Evolutionary conservation across 2,329 filamentous ascomycete species (phyloP).

Genomic region (Aspergillus persii): DNA sequence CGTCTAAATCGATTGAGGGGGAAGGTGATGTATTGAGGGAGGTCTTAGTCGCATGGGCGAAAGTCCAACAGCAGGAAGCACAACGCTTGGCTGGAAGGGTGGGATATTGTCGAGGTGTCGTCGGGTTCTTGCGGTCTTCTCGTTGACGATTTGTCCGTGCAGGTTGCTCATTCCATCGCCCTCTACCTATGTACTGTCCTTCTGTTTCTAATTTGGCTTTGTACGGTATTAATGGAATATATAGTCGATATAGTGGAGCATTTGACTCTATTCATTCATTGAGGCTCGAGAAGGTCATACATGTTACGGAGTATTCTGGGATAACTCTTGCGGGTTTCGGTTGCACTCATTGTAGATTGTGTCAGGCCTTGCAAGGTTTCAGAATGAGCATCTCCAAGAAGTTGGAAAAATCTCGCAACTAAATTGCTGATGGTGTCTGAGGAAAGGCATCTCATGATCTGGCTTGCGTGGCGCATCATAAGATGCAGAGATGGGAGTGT

Average conservation of each 20-base stretch:
- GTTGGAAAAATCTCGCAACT: constrained; percentile 4
- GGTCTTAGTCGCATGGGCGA: constrained; percentile 67
- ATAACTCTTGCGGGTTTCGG: neutral
- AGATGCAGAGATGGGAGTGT: constrained; percentile 29
- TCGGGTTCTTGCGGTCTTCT: constrained; percentile 70
- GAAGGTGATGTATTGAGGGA: constrained; percentile 49
- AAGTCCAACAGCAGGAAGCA: constrained; percentile 68
- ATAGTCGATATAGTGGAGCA: neutral
- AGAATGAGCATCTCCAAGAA: neutral
- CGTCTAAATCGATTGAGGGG: constrained; percentile 44
- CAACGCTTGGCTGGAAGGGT: constrained; percentile 71
- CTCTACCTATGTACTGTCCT: neutral
- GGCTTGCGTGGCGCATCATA: constrained; percentile 26
- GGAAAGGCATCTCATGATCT: constrained; percentile 13
- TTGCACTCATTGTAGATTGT: neutral
- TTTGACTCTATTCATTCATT: neutral
- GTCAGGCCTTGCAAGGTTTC: neutral
- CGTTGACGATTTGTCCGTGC: constrained; percentile 29
- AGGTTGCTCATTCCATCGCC: neutral
- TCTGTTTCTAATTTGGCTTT: neutral
- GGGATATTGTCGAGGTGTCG: constrained; percentile 83
- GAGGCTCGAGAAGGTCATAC: neutral
- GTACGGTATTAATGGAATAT: neutral
- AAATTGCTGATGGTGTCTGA: constrained; percentile 9
- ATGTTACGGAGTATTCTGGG: neutral